Conservation (phyloP, 495 filamentous ascomycete genomes). For the Trichoderma orchidacearum region DNA sequence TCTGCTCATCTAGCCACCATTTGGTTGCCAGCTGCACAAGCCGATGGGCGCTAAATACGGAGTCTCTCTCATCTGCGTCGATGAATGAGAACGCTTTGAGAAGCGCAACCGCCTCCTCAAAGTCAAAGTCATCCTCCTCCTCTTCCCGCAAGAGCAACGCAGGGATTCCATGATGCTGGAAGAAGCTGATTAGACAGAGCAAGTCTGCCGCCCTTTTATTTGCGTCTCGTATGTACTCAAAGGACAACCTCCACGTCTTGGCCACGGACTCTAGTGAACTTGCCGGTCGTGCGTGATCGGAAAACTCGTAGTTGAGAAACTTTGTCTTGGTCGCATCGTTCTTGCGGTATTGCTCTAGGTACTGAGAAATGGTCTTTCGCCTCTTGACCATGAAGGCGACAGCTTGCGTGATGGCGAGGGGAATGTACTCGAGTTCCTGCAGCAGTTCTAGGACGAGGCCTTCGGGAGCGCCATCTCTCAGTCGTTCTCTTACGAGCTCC, state of each 20-base stretch:
- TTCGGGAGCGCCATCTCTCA: slow-evolving; percentile 3
- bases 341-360: slow-evolving; percentile 7
- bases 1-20: slow-evolving; percentile 7
- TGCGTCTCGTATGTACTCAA: slow-evolving; percentile 19
- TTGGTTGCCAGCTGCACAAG: slow-evolving; percentile 12
- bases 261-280: slow-evolving; percentile 20
- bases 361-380: slow-evolving; percentile 7
- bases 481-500: neutral
- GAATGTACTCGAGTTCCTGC: slow-evolving; percentile 10
- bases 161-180: slow-evolving; percentile 27
- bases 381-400: slow-evolving; percentile 18
- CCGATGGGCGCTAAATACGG: slow-evolving; percentile 9
- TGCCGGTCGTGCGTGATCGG: slow-evolving; percentile 19
- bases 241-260: slow-evolving; percentile 30
- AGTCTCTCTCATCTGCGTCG: neutral
- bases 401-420: slow-evolving; percentile 20
- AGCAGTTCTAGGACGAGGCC: slow-evolving; percentile 3
- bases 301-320: slow-evolving; percentile 21
- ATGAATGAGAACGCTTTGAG: neutral
- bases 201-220: slow-evolving; percentile 19
- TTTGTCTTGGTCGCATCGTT: neutral
- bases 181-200: slow-evolving; percentile 22
- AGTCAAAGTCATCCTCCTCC: slow-evolving; percentile 7
- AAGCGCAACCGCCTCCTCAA: neutral
- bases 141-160: neutral